phyloP scores from a whole-genome alignment of 225 moss, liverwort and hornwort species.

The Marchantia polymorpha region DNA sequence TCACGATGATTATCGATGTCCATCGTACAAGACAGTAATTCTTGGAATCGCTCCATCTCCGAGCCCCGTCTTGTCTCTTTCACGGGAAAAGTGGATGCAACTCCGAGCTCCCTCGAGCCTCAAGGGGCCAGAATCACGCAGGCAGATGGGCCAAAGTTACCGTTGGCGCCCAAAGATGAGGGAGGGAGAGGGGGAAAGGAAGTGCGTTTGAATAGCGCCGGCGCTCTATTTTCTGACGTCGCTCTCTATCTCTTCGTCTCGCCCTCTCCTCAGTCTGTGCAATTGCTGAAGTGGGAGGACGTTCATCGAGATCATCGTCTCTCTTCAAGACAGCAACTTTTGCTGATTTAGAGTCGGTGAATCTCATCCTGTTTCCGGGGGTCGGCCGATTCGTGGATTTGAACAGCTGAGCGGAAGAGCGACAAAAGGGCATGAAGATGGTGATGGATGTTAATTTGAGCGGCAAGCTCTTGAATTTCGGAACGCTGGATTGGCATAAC shows the following conservation, averaged over 20 bases:
- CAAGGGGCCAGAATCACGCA: no score
- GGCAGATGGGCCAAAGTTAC: neutral
- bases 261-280: no score
- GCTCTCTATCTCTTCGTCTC: no score
- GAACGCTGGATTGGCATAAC: constrained; percentile 10
- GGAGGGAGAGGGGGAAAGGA: neutral
- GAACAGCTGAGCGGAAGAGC: neutral
- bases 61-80: no score
- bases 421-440: constrained; percentile 10
- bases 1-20: no score
- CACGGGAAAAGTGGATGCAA: no score
- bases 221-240: neutral
- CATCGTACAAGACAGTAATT: no score
- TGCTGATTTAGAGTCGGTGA: neutral
- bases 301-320: neutral
- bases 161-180: neutral
- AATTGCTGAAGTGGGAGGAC: neutral
- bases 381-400: neutral
- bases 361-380: neutral
- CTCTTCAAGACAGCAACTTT: neutral
- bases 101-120: no score
- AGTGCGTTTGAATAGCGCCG: neutral
- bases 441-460: neutral
- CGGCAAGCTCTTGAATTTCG: constrained; percentile 5
- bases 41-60: no score